Conservation (phyloP, 805 yeast genomes). For the Torulaspora indica region DNA sequence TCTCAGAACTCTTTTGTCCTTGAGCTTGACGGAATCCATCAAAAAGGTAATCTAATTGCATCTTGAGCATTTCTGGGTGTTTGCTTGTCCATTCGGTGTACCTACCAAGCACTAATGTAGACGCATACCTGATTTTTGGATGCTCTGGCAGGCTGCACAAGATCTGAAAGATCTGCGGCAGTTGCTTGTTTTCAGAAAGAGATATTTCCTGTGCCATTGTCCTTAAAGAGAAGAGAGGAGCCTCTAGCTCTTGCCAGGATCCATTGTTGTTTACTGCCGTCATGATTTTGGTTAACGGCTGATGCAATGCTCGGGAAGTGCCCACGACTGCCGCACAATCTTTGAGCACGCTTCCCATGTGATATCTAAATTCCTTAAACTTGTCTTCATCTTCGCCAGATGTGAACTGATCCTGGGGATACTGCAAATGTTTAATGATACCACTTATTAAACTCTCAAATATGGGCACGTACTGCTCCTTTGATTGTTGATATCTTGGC, state of each 20-base stretch:
- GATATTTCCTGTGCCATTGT: slow-evolving; percentile 93
- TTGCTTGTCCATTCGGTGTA: slow-evolving; percentile 92
- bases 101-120: slow-evolving; percentile 89
- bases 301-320: slow-evolving; percentile 57
- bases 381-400: slow-evolving; percentile 85
- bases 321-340: slow-evolving; percentile 93
- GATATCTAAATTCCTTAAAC: slow-evolving; percentile 89
- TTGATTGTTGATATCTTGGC: slow-evolving; percentile 32
- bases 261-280: slow-evolving; percentile 28
- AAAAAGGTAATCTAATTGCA: slow-evolving; percentile 78
- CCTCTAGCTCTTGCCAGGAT: slow-evolving; percentile 84
- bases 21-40: slow-evolving; percentile 50
- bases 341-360: slow-evolving; percentile 95
- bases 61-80: slow-evolving; percentile 77
- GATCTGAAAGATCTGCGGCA: slow-evolving; percentile 56
- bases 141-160: slow-evolving; percentile 76
- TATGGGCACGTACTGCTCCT: slow-evolving; percentile 21
- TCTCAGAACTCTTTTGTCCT: slow-evolving; percentile 35
- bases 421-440: slow-evolving; percentile 63
- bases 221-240: slow-evolving; percentile 82
- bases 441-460: slow-evolving; percentile 31
- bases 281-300: slow-evolving; percentile 64
- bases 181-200: slow-evolving; percentile 53
- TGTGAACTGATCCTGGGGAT: slow-evolving; percentile 61
- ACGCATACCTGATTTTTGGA: slow-evolving; percentile 83